Evolutionary conservation across 208 protist species (phyloP), one percentile per base, ranked within the genome.

Genomic region (Acanthamoeba lugdunensis): DNA sequence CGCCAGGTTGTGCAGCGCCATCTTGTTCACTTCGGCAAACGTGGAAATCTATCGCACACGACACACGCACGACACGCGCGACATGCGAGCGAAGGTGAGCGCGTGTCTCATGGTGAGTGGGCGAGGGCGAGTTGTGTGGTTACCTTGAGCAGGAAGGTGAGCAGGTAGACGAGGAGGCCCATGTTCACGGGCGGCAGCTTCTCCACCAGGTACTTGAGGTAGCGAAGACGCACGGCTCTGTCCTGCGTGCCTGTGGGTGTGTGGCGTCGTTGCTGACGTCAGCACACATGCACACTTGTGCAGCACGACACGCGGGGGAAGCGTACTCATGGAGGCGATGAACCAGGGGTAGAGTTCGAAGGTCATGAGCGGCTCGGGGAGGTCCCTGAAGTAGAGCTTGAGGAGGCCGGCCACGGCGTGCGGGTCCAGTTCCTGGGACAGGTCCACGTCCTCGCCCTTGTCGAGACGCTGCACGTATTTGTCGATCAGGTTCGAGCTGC

Each of bases 401-500:
- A 92, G 65, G 45, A 92, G 54, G 33, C 87, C 87, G 30, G 87
- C 45, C 54, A 92, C 87, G 33, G 61, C 25, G 61, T 92, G 87
- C 33, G 87, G 87, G 41, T 92, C 87, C 41, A 30, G 63, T 28
- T 92, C 87, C n/a, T 13, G n/a, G 11, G 87, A 77, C 21, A 92
- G 61, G 50, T 92, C 87, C 16, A 92, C 87, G 50, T 92, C 87
- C 61, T 92, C 87, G 28, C 87, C 87, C 45, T 92, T 92, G 50
- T 92, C 87, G 23, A 77, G 28, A 7, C 87, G 56, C 28, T 25
- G 23, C n/a, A 56, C 87, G 23, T 92, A 92, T 75, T 50, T 92
- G 41, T 92, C 87, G 25, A 92, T 92, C 21, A 77, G 87, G 41
- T 33, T 77, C 52, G 87, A 48, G 25, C 87, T 92, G 85, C 87